A percentile compares a stretch with the other conserved stretches of the same genome.
Conservation (phyloP, 2,329 filamentous ascomycete species). For the Endoconidiophora polonica region DNA sequence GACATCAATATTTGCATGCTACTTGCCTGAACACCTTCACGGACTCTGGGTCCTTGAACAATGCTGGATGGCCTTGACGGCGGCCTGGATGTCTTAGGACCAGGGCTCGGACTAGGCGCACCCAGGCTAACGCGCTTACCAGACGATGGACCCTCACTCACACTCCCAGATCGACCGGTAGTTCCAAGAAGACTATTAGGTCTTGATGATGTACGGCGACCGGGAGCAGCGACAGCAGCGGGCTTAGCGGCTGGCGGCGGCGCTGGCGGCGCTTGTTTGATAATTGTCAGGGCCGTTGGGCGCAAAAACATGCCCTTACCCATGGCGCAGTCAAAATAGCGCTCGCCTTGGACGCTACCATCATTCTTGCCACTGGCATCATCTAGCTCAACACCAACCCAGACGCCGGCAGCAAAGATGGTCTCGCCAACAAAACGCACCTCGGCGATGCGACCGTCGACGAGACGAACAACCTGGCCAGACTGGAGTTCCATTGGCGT, state of each 20-base stretch:
- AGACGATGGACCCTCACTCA: conserved; percentile 15
- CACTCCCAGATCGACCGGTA: conserved; percentile 18
- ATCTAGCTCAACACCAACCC: conserved; percentile 80
- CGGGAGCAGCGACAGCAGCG: conserved; percentile 19
- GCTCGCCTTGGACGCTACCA: conserved; percentile 70
- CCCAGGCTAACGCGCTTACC: conserved; percentile 45
- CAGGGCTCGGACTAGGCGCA: conserved; percentile 56
- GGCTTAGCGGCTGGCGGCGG: conserved; percentile 16
- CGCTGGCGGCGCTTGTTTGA: conserved; percentile 31
- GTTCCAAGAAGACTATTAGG: conserved; percentile 29
- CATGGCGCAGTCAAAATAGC: conserved; percentile 76
- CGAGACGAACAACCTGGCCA: conserved; percentile 62
- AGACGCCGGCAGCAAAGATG: conserved; percentile 61
- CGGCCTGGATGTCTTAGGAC: conserved; percentile 34
- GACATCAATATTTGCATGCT: background rate
- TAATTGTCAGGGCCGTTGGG: conserved; percentile 47
- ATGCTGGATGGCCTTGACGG: conserved; percentile 30
- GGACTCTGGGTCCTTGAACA: conserved; percentile 1
- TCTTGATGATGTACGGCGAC: conserved; percentile 23
- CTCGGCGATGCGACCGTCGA: conserved; percentile 55
- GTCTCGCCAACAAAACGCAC: conserved; percentile 73
- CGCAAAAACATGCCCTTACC: conserved; percentile 72
- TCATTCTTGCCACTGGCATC: conserved; percentile 81
- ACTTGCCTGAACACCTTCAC: conserved; percentile 6
- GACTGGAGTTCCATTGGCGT: conserved; percentile 15